Percentiles rank a stretch among this genome's conserved stretches.
phyloP scores from a whole-genome alignment of 257 asterid species.

The Plectranthus barbatus region DNA sequence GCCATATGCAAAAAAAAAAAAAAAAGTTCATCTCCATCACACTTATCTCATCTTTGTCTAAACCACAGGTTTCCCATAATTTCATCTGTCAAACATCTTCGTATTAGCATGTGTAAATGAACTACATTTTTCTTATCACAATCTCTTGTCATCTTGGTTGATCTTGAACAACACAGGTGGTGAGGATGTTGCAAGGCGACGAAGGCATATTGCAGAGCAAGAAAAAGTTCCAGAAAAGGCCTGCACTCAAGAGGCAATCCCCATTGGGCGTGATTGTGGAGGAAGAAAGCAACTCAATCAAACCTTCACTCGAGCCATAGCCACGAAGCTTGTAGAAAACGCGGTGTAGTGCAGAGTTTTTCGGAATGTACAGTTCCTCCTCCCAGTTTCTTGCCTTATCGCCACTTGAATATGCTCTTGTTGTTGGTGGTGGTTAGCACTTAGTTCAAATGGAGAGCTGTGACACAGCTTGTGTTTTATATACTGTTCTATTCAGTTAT shows the following conservation, averaged over 20 bases:
- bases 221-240: conserved; percentile 65
- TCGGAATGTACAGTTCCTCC: conserved; percentile 21
- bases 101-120: not conserved
- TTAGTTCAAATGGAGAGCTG: not conserved
- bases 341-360: no score
- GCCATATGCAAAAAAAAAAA: no score
- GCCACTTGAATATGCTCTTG: not conserved
- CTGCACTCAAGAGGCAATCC: conserved; percentile 48
- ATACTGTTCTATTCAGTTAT: conserved; percentile 16
- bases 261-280: conserved; percentile 36
- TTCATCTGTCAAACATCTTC: not conserved
- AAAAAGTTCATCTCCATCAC: no score
- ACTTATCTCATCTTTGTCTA: not conserved
- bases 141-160: not conserved
- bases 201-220: conserved; percentile 48
- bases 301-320: conserved; percentile 10
- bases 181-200: conserved; percentile 65
- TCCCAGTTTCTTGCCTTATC: not conserved
- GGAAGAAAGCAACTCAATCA: conserved; percentile 29
- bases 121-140: not conserved
- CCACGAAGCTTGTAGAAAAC: conserved; percentile 5
- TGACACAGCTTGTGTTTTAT: conserved; percentile 11
- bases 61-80: not conserved
- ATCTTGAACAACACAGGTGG: conserved; percentile 33
- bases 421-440: not conserved